Percentiles rank a stretch among this genome's conserved stretches.
These are phyloP conservation scores for Acephala macrosclerotiorum DNA, from an alignment of 2,329 filamentous ascomycete genomes.

Conservation along the genomic window DNA sequence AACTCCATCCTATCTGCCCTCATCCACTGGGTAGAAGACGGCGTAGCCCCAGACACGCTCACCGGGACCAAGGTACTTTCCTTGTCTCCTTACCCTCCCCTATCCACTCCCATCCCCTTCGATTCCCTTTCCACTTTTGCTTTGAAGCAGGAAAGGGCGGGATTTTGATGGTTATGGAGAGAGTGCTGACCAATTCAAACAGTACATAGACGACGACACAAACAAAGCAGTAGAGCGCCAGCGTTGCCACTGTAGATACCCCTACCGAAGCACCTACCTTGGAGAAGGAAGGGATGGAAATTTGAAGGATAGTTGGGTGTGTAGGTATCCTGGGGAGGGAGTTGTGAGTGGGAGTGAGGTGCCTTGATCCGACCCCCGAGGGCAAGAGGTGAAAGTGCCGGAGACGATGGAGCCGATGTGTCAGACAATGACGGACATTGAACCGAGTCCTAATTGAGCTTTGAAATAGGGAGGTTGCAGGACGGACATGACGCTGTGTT, in stretches of 20 bases:
- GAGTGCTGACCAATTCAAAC: neutral
- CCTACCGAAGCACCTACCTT: slow-evolving; percentile 24
- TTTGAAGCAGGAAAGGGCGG: neutral
- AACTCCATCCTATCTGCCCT: slow-evolving; percentile 55
- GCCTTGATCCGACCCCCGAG: neutral
- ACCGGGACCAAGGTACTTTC: slow-evolving; percentile 35
- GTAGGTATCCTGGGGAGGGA: neutral
- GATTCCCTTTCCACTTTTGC: neutral
- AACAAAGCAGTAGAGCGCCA: slow-evolving; percentile 48
- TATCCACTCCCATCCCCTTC: neutral
- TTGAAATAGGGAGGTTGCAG: too few species aligned
- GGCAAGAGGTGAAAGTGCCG: too few species aligned
- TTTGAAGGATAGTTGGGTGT: slow-evolving; percentile 24
- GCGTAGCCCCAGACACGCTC: slow-evolving; percentile 49
- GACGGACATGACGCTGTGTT: neutral
- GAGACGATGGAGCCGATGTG: too few species aligned
- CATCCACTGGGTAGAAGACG: slow-evolving; percentile 53
- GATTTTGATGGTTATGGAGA: neutral
- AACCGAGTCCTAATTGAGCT: too few species aligned
- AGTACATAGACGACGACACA: neutral
- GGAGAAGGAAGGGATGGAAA: slow-evolving; percentile 18
- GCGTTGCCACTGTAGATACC: slow-evolving; percentile 52
- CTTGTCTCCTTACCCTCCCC: neutral
- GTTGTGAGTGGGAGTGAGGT: neutral
- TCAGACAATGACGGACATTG: too few species aligned